Conservation (phyloP, 2,329 filamentous ascomycete species). For the Botrytis elliptica region DNA sequence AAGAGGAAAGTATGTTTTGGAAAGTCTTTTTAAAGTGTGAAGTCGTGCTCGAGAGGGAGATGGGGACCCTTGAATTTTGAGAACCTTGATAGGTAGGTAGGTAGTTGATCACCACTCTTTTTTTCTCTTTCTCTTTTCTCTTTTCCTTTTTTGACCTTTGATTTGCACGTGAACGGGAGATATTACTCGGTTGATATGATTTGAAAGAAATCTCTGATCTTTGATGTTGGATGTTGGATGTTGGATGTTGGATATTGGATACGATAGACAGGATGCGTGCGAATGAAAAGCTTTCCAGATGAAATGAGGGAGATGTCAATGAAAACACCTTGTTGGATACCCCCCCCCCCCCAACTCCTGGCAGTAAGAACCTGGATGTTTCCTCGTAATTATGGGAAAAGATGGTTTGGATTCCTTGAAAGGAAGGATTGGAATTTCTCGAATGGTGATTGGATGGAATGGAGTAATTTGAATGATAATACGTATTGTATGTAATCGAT, state of each 20-base stretch:
- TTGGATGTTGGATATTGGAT: neutral
- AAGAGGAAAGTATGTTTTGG: neutral
- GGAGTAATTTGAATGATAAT: neutral
- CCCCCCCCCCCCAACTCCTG: neutral
- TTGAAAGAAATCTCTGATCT: neutral
- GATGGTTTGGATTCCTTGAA: neutral
- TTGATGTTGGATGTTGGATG: neutral
- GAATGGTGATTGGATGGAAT: neutral
- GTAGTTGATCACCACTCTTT: neutral
- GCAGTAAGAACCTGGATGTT: too few species aligned
- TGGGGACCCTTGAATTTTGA: neutral
- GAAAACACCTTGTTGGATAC: slow-evolving; percentile 16
- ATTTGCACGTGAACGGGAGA: neutral
- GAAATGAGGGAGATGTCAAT: neutral
- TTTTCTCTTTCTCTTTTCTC: neutral
- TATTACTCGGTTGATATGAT: neutral
- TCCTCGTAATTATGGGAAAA: neutral
- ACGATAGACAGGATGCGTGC: neutral
- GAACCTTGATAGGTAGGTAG: neutral
- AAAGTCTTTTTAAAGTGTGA: neutral
- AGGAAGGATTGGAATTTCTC: neutral
- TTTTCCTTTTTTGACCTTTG: neutral
- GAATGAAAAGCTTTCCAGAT: neutral
- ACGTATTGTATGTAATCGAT: too few species aligned
- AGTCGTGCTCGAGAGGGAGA: neutral